A percentile compares a stretch with the other conserved stretches of the same genome.
Evolutionary conservation across 306 rosid species (phyloP).

Genomic region (Rosa multiflora): DNA sequence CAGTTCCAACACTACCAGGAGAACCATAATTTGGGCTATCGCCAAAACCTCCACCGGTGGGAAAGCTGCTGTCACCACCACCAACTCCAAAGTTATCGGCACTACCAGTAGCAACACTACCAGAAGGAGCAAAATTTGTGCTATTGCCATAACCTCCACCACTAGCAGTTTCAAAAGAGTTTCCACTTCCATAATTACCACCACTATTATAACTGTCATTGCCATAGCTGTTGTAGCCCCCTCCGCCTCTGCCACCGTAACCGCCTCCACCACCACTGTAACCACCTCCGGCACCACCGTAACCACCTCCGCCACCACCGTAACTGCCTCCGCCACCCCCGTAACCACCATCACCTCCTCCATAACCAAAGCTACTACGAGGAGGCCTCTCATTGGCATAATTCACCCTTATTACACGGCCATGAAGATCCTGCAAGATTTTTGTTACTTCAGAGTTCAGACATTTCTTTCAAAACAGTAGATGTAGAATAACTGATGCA

Average conservation of each 20-base stretch:
- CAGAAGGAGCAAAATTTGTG: slow-evolving; percentile 16
- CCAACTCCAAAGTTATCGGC: not conserved
- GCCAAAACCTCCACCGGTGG: slow-evolving; percentile 20
- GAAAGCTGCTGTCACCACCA: slow-evolving; percentile 12
- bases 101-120: slow-evolving; percentile 19
- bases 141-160: slow-evolving; percentile 22
- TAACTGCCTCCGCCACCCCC: slow-evolving; percentile 42
- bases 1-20: not conserved
- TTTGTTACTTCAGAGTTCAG: not conserved
- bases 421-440: slow-evolving; percentile 71
- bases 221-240: slow-evolving; percentile 14
- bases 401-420: slow-evolving; percentile 73
- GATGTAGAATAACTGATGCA: not conserved
- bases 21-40: slow-evolving; percentile 17
- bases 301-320: slow-evolving; percentile 36
- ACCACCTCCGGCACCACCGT: slow-evolving; percentile 20
- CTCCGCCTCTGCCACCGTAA: slow-evolving; percentile 6
- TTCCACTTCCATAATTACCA: slow-evolving; percentile 32
- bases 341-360: slow-evolving; percentile 33
- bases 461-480: not conserved
- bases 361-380: slow-evolving; percentile 26
- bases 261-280: slow-evolving; percentile 31
- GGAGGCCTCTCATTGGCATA: slow-evolving; percentile 72
- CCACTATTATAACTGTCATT: slow-evolving; percentile 27
- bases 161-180: slow-evolving; percentile 19